A percentile compares a stretch with the other conserved stretches of the same genome.
phyloP scores from a whole-genome alignment of 352 stramenopile species.

The Phytophthora gonapodyides region DNA sequence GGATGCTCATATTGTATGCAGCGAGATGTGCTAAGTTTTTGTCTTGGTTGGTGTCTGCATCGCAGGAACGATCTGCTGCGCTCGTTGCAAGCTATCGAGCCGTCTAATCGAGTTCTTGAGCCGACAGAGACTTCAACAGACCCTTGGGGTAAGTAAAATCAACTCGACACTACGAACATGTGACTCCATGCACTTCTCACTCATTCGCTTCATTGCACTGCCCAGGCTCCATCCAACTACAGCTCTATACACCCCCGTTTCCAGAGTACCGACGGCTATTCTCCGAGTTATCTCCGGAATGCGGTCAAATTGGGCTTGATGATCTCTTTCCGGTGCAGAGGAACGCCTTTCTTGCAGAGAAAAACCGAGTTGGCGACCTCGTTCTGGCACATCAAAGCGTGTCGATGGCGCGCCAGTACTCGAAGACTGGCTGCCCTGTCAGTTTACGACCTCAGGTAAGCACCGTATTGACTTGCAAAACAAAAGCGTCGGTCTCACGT shows the following conservation, averaged over 20 bases:
- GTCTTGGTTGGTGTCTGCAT: neutral
- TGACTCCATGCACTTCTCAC: no score
- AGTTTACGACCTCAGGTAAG: conserved; percentile 57
- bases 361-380: conserved; percentile 67
- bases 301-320: conserved; percentile 70
- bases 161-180: neutral
- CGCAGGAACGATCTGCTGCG: conserved; percentile 65
- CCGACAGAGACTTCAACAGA: conserved; percentile 16
- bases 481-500: conserved; percentile 11
- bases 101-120: conserved; percentile 43
- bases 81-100: conserved; percentile 64
- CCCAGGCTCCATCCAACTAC: conserved; percentile 66
- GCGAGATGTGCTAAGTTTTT: neutral
- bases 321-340: conserved; percentile 61
- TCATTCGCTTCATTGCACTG: neutral
- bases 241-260: conserved; percentile 49
- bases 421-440: conserved; percentile 71
- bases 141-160: conserved; percentile 37
- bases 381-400: conserved; percentile 65
- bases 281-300: conserved; percentile 50
- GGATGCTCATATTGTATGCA: no score
- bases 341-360: conserved; percentile 61
- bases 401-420: conserved; percentile 76
- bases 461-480: neutral
- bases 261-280: conserved; percentile 52